A percentile compares a stretch with the other conserved stretches of the same genome.
These are phyloP conservation scores for Saprolegnia diclina DNA, from an alignment of 352 stramenopile species.

Conservation along the genomic window DNA sequence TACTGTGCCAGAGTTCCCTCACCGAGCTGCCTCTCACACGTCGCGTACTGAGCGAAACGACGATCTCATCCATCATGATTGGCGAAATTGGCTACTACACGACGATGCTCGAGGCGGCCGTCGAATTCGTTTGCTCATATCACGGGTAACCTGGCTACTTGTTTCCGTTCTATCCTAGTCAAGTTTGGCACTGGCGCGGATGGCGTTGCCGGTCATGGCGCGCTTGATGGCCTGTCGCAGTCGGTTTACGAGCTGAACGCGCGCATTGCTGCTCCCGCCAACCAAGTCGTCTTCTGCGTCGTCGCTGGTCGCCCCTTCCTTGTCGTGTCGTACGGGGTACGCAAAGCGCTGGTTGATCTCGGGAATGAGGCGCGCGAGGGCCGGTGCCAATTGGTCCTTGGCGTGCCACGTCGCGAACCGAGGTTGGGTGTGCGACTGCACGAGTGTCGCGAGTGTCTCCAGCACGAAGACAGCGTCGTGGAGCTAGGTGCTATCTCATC, in stretches of 20 bases:
- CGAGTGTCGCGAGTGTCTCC: constrained; percentile 6
- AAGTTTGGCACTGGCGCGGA: constrained; percentile 5
- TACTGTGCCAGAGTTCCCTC: constrained; percentile 46
- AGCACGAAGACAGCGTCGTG: constrained; percentile 15
- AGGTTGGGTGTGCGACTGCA: neutral
- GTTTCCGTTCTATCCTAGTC: neutral
- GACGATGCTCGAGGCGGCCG: constrained; percentile 68
- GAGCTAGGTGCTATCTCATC: constrained; percentile 1
- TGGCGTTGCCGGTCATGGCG: neutral
- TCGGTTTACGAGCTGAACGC: neutral
- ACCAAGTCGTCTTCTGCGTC: neutral
- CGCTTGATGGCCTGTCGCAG: constrained; percentile 17
- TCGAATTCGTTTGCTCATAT: constrained; percentile 59
- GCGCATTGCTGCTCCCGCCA: neutral
- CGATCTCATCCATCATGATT: constrained; percentile 67
- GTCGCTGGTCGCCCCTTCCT: too few species aligned
- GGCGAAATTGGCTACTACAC: constrained; percentile 76
- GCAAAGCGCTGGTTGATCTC: neutral
- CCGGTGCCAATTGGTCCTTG: neutral
- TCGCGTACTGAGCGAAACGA: constrained; percentile 69
- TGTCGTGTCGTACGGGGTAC: neutral
- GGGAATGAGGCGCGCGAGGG: neutral
- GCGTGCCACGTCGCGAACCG: neutral
- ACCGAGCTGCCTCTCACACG: constrained; percentile 53
- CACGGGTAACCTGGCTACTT: neutral